These are phyloP conservation scores for Sporothrix luriei DNA, from an alignment of 2,329 filamentous ascomycete genomes.

Conservation along the genomic window DNA sequence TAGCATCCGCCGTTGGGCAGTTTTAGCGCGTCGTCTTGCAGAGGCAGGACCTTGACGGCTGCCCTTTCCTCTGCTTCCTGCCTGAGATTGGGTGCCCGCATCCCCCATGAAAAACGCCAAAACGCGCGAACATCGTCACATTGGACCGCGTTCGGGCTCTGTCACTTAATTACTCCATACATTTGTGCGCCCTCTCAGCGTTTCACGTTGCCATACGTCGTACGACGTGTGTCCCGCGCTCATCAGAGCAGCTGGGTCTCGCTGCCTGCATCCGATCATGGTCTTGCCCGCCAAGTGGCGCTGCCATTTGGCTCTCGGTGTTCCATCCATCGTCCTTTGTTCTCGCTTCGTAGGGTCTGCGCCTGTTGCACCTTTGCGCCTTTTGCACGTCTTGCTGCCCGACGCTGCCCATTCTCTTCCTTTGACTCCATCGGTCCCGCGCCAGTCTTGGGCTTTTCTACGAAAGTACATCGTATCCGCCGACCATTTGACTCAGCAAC, in stretches of 20 bases:
- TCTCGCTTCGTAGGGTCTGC: too few species aligned
- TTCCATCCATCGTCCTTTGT: background rate
- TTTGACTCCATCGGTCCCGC: background rate
- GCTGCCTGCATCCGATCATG: conserved; percentile 5
- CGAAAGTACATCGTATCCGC: too few species aligned
- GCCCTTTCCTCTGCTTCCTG: background rate
- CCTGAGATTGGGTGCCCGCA: too few species aligned
- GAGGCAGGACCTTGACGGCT: background rate
- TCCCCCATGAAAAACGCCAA: background rate
- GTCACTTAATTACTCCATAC: background rate
- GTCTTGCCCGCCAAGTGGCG: background rate
- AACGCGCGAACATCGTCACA: background rate
- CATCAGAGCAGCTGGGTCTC: background rate
- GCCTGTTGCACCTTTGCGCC: background rate
- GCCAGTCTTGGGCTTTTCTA: conserved; percentile 7
- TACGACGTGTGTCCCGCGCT: background rate
- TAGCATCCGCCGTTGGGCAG: conserved; percentile 23
- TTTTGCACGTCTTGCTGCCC: conserved; percentile 15
- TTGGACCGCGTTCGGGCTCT: background rate
- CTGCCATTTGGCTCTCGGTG: background rate
- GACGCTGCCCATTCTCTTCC: background rate
- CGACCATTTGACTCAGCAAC: background rate
- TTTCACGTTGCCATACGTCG: background rate
- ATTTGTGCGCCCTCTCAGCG: background rate
- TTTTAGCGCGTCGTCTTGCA: conserved; percentile 27